These are phyloP conservation scores for Coix lacrymajobi DNA, from an alignment of 176 grass and related monocot genomes.

Conservation along the genomic window DNA sequence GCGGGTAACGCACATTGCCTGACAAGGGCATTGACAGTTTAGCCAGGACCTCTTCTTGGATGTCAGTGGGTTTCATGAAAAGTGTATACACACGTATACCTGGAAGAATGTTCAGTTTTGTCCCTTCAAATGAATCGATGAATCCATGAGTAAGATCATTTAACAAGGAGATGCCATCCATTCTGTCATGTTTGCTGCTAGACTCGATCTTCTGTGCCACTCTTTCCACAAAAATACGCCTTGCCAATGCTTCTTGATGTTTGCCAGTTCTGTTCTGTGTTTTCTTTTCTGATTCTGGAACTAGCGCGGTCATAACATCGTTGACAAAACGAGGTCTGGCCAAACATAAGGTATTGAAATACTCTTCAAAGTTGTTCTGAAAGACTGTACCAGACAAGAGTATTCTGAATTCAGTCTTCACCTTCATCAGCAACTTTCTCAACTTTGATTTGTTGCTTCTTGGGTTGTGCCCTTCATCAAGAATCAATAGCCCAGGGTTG, in stretches of 20 bases:
- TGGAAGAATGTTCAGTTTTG: constrained; percentile 56
- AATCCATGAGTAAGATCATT: constrained; percentile 63
- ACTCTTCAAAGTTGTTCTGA: constrained; percentile 96
- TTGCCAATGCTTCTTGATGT: constrained; percentile 51
- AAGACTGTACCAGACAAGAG: constrained; percentile 90
- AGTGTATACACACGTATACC: constrained; percentile 72
- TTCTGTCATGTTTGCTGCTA: constrained; percentile 31
- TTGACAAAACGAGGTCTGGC: constrained; percentile 80
- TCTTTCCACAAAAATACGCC: constrained; percentile 72
- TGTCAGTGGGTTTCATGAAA: constrained; percentile 55
- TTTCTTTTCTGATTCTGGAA: constrained; percentile 31
- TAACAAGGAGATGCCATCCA: constrained; percentile 56
- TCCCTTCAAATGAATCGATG: constrained; percentile 67
- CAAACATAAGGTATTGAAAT: constrained; percentile 89
- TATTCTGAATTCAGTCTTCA: constrained; percentile 83
- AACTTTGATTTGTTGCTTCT: constrained; percentile 83
- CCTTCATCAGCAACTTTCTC: constrained; percentile 76
- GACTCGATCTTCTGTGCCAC: constrained; percentile 81
- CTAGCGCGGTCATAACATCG: constrained; percentile 58
- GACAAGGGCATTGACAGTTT: constrained; percentile 35
- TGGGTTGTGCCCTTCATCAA: constrained; percentile 95
- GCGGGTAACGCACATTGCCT: constrained; percentile 24
- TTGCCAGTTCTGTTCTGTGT: constrained; percentile 20
- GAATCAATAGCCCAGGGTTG: constrained; percentile 75
- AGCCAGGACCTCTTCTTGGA: constrained; percentile 56